Percentiles rank a stretch among this genome's conserved stretches.
These are phyloP conservation scores for Bonnemaisonia californica DNA, from an alignment of 31 red algal genomes.

Conservation along the genomic window DNA sequence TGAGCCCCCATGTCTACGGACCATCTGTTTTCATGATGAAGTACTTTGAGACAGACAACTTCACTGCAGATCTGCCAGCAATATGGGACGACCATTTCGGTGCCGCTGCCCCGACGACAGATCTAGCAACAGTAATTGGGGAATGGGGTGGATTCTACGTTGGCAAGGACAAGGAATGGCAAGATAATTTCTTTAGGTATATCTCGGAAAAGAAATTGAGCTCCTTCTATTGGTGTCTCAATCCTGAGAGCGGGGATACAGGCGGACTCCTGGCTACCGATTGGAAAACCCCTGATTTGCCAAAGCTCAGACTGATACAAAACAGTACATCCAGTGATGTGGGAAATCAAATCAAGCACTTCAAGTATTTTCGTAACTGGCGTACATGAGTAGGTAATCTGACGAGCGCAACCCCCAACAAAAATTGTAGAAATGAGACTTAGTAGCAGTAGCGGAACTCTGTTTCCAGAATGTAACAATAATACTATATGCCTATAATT, in stretches of 20 bases:
- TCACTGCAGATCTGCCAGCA: constrained; percentile 44
- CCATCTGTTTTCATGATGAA: constrained; percentile 57
- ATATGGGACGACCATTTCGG: constrained; percentile 86
- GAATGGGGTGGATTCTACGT: constrained; percentile 63
- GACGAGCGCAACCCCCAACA: too few species aligned
- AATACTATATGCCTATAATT: constrained; percentile 10
- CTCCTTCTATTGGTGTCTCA: constrained; percentile 76
- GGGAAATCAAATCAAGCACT: constrained; percentile 27
- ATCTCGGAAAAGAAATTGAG: constrained; percentile 42
- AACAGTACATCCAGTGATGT: constrained; percentile 42
- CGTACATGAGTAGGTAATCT: too few species aligned
- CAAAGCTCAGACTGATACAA: constrained; percentile 28
- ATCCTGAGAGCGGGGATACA: constrained; percentile 74
- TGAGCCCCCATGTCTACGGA: constrained; percentile 79
- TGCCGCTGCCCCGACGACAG: constrained; percentile 15
- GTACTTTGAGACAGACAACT: constrained; percentile 49
- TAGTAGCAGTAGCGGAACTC: too few species aligned
- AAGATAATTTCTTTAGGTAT: constrained; percentile 43
- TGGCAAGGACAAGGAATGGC: constrained; percentile 58
- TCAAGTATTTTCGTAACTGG: constrained; percentile 51
- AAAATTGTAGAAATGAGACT: too few species aligned
- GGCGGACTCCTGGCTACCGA: constrained; percentile 56
- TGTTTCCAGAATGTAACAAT: too few species aligned
- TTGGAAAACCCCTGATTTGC: constrained; percentile 49
- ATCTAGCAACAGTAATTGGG: constrained; percentile 56